A percentile compares a stretch with the other conserved stretches of the same genome.
Evolutionary conservation across 1,139 yeast genomes (phyloP).

Genomic region (Sugiyamaella grinbergsii): DNA sequence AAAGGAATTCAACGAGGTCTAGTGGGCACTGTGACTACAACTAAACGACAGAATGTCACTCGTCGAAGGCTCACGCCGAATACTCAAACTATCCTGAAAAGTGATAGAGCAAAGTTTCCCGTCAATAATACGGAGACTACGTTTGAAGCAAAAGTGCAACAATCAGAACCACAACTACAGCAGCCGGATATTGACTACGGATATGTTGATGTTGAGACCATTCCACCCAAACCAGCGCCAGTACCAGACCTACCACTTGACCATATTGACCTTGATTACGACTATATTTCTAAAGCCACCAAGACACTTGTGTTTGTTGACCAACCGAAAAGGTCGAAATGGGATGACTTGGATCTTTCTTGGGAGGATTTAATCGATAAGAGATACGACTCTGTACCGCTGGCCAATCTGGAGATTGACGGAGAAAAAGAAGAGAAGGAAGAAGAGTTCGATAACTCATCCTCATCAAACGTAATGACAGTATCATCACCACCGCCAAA

Average conservation of each 20-base stretch:
- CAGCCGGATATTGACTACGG: slow-evolving; percentile 21
- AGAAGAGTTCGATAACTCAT: not conserved
- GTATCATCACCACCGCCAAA: slow-evolving; percentile 7
- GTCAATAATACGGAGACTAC: slow-evolving; percentile 14
- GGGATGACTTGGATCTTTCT: slow-evolving; percentile 13
- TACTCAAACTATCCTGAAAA: slow-evolving; percentile 19
- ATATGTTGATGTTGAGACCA: slow-evolving; percentile 31
- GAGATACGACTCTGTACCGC: slow-evolving; percentile 9
- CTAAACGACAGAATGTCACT: slow-evolving; percentile 9
- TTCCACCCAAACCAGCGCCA: slow-evolving; percentile 28
- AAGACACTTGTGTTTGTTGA: slow-evolving; percentile 22
- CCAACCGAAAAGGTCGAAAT: slow-evolving; percentile 3
- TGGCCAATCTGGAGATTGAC: slow-evolving; percentile 9
- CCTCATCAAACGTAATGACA: not conserved
- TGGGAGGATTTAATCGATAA: slow-evolving; percentile 17
- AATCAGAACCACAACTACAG: not conserved
- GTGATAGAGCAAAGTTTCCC: slow-evolving; percentile 19
- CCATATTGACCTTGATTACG: slow-evolving; percentile 33
- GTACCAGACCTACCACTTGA: slow-evolving; percentile 32
- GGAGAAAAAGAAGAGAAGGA: slow-evolving; percentile 7
- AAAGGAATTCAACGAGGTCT: slow-evolving; percentile 10
- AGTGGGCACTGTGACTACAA: not conserved
- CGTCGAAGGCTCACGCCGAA: slow-evolving; percentile 13
- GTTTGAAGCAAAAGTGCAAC: not conserved
- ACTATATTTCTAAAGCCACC: slow-evolving; percentile 22